Conservation (phyloP, 805 yeast genomes). For the Candida odintsovae region DNA sequence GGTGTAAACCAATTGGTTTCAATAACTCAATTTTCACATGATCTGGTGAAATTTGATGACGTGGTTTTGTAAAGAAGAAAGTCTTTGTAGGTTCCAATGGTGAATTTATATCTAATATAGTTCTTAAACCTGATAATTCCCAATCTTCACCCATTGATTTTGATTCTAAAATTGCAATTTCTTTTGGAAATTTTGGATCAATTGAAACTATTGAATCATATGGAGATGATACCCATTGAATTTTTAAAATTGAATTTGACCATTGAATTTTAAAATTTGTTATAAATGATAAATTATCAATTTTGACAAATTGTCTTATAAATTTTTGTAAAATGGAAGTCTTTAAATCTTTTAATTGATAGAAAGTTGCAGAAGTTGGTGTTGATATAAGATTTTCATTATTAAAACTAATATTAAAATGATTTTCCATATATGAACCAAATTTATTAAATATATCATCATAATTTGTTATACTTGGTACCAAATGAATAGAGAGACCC, state of each 20-base stretch:
- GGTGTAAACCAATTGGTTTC: constrained; percentile 34
- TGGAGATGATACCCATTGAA: constrained; percentile 19
- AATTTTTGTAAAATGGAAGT: constrained; percentile 15
- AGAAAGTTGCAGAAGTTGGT: constrained; percentile 20
- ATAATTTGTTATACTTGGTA: constrained; percentile 16
- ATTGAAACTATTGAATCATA: constrained; percentile 10
- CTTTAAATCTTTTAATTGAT: constrained; percentile 9
- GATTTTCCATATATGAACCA: constrained; percentile 9
- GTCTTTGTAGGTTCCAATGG: constrained; percentile 20
- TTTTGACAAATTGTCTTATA: constrained; percentile 9
- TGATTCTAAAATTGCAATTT: constrained; percentile 20
- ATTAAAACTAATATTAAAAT: constrained; percentile 12
- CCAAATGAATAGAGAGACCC: constrained; percentile 16
- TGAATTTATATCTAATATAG: constrained; percentile 11
- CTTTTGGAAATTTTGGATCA: constrained; percentile 13
- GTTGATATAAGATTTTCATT: constrained; percentile 12
- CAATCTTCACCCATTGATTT: constrained; percentile 12
- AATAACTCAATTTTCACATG: constrained; percentile 10
- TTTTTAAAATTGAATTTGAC: constrained; percentile 6
- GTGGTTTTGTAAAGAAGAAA: constrained; percentile 18
- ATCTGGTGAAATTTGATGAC: constrained; percentile 11
- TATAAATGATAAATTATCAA: constrained; percentile 17
- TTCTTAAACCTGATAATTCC: constrained; percentile 20
- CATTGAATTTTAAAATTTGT: constrained; percentile 17
- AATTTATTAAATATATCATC: constrained; percentile 16